A percentile compares a stretch with the other conserved stretches of the same genome.
Conservation (phyloP, 2,329 filamentous ascomycete species). For the Botrytis fragariae region DNA sequence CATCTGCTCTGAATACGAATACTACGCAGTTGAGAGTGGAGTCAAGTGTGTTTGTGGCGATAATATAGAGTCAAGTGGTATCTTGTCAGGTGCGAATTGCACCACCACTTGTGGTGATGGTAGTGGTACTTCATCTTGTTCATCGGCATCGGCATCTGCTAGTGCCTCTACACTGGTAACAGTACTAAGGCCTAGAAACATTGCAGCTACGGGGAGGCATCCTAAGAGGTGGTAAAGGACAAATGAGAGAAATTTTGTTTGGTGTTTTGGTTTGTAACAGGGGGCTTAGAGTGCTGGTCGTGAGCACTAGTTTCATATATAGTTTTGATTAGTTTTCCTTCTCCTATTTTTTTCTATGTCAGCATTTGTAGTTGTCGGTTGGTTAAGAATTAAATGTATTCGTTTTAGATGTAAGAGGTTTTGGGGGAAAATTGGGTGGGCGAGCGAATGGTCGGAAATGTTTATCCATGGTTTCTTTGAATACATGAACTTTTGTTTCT, state of each 20-base stretch:
- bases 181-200: conserved; percentile 1
- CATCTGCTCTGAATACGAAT: conserved; percentile 10
- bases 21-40: conserved; percentile 12
- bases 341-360: background rate
- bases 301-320: conserved; percentile 1
- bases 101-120: conserved; percentile 16
- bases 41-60: conserved; percentile 17
- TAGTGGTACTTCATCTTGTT: conserved; percentile 11
- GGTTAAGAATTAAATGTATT: background rate
- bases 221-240: background rate
- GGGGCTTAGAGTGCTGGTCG: background rate
- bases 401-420: background rate
- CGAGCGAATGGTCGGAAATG: background rate
- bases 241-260: background rate
- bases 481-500: conserved; percentile 1
- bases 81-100: conserved; percentile 5
- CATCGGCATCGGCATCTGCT: background rate
- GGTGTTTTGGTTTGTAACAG: background rate
- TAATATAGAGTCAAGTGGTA: background rate
- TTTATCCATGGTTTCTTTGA: conserved; percentile 3
- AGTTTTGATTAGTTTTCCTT: conserved; percentile 1
- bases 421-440: background rate
- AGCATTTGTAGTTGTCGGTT: background rate
- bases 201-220: background rate
- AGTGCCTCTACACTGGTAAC: conserved; percentile 11